Percentiles rank a stretch among this genome's conserved stretches.
These are phyloP conservation scores for Ilyonectria mors-panacis DNA, from an alignment of 2,329 filamentous ascomycete species.

Conservation along the genomic window DNA sequence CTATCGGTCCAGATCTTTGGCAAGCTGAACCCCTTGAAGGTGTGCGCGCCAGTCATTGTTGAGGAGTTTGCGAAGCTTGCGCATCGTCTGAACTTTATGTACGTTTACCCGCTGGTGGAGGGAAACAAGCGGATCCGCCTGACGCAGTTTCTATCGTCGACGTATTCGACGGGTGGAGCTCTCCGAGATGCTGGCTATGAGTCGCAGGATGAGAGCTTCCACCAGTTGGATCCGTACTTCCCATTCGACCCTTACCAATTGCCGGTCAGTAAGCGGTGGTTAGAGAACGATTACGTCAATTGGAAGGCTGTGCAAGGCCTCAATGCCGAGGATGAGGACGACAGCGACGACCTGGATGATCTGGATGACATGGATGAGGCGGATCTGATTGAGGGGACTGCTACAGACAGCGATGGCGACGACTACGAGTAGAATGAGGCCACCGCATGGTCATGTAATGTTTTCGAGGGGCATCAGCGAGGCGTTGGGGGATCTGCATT, in stretches of 20 bases:
- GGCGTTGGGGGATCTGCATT: constrained; percentile 27
- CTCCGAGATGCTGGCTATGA: constrained; percentile 65
- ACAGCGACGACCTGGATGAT: constrained; percentile 66
- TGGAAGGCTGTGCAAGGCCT: constrained; percentile 84
- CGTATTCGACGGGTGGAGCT: constrained; percentile 68
- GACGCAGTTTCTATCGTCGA: constrained; percentile 75
- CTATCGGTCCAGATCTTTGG: constrained; percentile 86
- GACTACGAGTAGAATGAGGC: constrained; percentile 53
- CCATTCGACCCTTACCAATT: constrained; percentile 98
- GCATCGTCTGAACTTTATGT: constrained; percentile 88
- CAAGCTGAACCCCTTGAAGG: constrained; percentile 93
- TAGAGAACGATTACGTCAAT: constrained; percentile 85
- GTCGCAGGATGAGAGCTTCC: constrained; percentile 79
- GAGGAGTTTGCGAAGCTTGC: constrained; percentile 91
- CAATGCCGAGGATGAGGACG: constrained; percentile 70
- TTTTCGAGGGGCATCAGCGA: constrained; percentile 26
- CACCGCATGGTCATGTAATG: background rate
- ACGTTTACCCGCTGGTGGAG: constrained; percentile 89
- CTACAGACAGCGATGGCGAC: constrained; percentile 64
- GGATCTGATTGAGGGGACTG: constrained; percentile 65
- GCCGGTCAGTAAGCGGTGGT: constrained; percentile 88
- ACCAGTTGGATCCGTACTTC: constrained; percentile 94
- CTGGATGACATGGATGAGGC: constrained; percentile 63
- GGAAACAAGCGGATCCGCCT: constrained; percentile 92
- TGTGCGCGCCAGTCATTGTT: constrained; percentile 92